Conservation (phyloP, 805 yeast genomes). For the Candida coleopterorum region DNA sequence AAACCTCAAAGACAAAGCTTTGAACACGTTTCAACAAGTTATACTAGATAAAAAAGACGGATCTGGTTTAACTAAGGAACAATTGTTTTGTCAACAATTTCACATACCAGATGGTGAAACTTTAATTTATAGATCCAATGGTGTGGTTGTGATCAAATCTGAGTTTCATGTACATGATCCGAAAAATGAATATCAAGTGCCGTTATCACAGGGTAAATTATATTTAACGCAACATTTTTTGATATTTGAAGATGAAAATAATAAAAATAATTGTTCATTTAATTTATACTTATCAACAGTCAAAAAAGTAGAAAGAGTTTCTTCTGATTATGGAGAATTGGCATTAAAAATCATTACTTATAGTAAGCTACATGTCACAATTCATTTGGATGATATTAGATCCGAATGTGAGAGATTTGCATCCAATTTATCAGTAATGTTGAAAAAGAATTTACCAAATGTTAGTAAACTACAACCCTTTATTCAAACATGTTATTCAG, state of each 20-base stretch:
- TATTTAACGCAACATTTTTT: constrained; percentile 71
- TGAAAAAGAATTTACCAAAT: constrained; percentile 59
- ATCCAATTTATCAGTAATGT: constrained; percentile 52
- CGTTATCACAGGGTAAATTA: constrained; percentile 55
- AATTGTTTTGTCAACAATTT: constrained; percentile 62
- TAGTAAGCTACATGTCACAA: constrained; percentile 54
- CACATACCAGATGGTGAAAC: constrained; percentile 68
- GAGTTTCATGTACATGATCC: constrained; percentile 5
- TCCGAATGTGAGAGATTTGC: constrained; percentile 81
- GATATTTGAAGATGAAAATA: constrained; percentile 68
- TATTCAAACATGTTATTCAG: constrained; percentile 74
- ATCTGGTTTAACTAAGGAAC: constrained; percentile 57
- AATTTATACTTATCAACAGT: constrained; percentile 71
- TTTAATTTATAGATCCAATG: constrained; percentile 61
- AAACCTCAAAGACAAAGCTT: constrained; percentile 42
- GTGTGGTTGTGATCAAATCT: constrained; percentile 44
- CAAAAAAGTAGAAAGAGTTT: constrained; percentile 77
- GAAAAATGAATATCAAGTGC: constrained; percentile 3
- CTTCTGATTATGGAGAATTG: constrained; percentile 62
- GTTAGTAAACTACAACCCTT: constrained; percentile 62
- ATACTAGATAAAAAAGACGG: constrained; percentile 35
- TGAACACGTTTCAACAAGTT: constrained; percentile 40
- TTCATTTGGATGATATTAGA: constrained; percentile 75
- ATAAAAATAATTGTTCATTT: constrained; percentile 62
- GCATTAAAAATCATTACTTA: constrained; percentile 70